A percentile compares a stretch with the other conserved stretches of the same genome.
Conservation (phyloP, 2,329 filamentous ascomycete species). For the Phyllosticta citribraziliensis region DNA sequence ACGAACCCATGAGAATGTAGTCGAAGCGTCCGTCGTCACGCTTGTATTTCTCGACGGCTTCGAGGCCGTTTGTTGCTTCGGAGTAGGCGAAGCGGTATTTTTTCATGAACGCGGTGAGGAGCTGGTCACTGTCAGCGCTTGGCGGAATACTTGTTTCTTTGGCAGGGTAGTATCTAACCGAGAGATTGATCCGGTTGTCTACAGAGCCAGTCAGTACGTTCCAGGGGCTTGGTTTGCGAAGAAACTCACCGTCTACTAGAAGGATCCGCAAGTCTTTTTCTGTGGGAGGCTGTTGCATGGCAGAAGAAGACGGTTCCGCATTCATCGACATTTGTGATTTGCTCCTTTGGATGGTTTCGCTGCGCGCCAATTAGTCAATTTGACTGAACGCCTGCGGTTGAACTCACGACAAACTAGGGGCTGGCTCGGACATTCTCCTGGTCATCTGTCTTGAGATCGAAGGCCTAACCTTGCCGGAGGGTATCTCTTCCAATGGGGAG, state of each 20-base stretch:
- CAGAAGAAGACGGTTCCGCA: not conserved
- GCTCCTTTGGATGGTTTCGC: not conserved
- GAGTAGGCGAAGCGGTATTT: constrained; percentile 17
- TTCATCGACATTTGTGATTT: not conserved
- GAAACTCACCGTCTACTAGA: not conserved
- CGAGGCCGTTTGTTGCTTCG: constrained; percentile 24
- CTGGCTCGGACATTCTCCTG: not conserved
- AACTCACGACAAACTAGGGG: not conserved
- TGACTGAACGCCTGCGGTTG: not conserved
- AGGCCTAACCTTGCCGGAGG: not conserved
- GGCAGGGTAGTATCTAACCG: not conserved
- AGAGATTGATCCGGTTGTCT: constrained; percentile 11
- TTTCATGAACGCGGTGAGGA: constrained; percentile 24
- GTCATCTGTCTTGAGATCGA: not conserved
- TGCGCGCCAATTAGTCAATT: not conserved
- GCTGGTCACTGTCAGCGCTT: constrained; percentile 12
- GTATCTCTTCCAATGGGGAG: not conserved
- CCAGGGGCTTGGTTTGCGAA: not conserved
- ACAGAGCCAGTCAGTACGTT: not conserved
- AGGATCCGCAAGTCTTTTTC: not conserved
- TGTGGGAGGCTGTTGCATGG: not conserved
- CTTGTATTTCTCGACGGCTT: constrained; percentile 22
- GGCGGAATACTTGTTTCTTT: not conserved
- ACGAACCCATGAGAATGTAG: constrained; percentile 23
- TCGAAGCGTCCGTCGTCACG: constrained; percentile 13